phyloP scores from a whole-genome alignment of 208 protist genomes.

The Trypanosoma scelopori region DNA sequence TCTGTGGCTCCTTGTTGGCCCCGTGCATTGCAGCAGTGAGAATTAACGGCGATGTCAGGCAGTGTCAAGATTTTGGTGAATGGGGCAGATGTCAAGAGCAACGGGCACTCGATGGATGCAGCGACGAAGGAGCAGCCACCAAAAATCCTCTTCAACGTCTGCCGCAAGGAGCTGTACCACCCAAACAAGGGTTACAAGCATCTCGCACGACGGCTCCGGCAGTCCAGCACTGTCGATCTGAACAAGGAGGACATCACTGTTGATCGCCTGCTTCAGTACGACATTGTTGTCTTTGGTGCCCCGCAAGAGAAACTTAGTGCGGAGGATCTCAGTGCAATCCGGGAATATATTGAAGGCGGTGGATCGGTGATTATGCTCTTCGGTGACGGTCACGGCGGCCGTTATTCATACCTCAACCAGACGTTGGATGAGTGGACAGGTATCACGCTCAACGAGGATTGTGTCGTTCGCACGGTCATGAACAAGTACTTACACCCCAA shows the following conservation, averaged over 20 bases:
- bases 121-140: constrained; percentile 33
- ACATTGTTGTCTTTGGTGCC: constrained; percentile 81
- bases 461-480: constrained; percentile 93
- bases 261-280: constrained; percentile 63
- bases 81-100: neutral
- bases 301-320: constrained; percentile 72
- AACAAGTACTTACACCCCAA: constrained; percentile 97
- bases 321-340: constrained; percentile 79
- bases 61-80: constrained; percentile 5
- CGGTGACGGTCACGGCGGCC: constrained; percentile 91
- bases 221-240: constrained; percentile 74
- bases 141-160: constrained; percentile 90
- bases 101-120: constrained; percentile 17
- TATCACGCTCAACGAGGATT: constrained; percentile 93
- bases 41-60: neutral
- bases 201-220: constrained; percentile 74
- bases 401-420: constrained; percentile 79
- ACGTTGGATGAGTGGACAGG: constrained; percentile 89
- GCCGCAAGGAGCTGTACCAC: constrained; percentile 86
- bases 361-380: constrained; percentile 92
- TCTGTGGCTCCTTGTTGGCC: too few species aligned
- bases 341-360: constrained; percentile 86
- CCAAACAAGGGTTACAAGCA: constrained; percentile 90
- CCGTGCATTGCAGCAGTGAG: neutral
- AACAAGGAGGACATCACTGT: constrained; percentile 91